Percentiles rank a stretch among this genome's conserved stretches.
Evolutionary conservation across 2,329 filamentous ascomycete species (phyloP).

Genomic region (Hypoxylon sp.): DNA sequence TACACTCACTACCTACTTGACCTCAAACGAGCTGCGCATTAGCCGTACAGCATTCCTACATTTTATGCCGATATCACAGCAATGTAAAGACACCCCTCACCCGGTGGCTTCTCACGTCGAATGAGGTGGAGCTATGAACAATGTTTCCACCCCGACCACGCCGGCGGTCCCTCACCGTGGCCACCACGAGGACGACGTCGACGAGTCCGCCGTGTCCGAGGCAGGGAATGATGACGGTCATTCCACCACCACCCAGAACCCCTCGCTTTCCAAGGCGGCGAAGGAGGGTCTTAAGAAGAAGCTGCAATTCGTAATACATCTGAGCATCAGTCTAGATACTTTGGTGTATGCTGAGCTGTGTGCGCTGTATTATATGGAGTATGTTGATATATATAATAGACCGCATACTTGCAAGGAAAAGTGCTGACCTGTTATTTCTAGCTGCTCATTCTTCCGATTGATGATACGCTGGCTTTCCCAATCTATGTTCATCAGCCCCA

Average conservation of each 20-base stretch:
- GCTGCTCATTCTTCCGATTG: slow-evolving; percentile 71
- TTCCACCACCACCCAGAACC: slow-evolving; percentile 30
- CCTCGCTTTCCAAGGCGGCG: slow-evolving; percentile 43
- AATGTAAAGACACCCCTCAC: slow-evolving; percentile 45
- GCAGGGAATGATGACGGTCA: slow-evolving; percentile 25
- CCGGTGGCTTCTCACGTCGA: slow-evolving; percentile 46
- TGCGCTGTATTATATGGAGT: slow-evolving; percentile 76
- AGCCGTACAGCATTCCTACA: slow-evolving; percentile 7
- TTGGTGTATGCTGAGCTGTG: slow-evolving; percentile 71
- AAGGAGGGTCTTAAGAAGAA: slow-evolving; percentile 60
- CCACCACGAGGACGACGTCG: slow-evolving; percentile 36
- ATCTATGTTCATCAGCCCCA: slow-evolving; percentile 70
- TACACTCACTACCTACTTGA: slow-evolving; percentile 15
- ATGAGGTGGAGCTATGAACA: slow-evolving; percentile 56
- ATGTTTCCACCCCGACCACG: slow-evolving; percentile 55
- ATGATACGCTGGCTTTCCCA: slow-evolving; percentile 66
- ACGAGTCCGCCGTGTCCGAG: slow-evolving; percentile 30
- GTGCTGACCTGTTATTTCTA: slow-evolving; percentile 44
- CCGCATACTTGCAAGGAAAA: neutral
- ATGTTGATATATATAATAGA: slow-evolving; percentile 42
- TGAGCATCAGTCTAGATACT: slow-evolving; percentile 69
- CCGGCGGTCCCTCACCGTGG: slow-evolving; percentile 47
- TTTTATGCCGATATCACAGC: slow-evolving; percentile 42
- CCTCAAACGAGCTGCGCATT: slow-evolving; percentile 22
- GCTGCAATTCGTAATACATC: slow-evolving; percentile 66